A percentile compares a stretch with the other conserved stretches of the same genome.
Conservation (phyloP, 2,329 filamentous ascomycete species). For the Beauveria medogensis region DNA sequence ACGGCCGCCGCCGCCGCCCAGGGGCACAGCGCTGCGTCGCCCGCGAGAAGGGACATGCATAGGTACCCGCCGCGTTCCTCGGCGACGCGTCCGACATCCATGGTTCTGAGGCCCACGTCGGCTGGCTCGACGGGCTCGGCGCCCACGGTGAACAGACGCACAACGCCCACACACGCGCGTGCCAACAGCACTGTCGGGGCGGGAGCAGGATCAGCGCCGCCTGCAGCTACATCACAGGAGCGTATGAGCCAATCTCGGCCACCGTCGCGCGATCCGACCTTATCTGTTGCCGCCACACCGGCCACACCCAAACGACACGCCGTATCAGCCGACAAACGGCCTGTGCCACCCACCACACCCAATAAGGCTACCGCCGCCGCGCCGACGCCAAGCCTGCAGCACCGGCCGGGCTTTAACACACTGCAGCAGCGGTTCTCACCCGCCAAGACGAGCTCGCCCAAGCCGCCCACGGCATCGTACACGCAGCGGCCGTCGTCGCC, state of each 20-base stretch:
- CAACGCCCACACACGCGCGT: conserved; percentile 24
- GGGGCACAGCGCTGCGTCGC: conserved; percentile 11
- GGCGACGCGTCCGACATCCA: conserved; percentile 3
- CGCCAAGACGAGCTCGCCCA: conserved; percentile 48
- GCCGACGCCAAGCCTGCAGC: conserved; percentile 27
- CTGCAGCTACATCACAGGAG: conserved; percentile 13
- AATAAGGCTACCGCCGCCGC: conserved; percentile 6
- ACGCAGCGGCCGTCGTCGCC: conserved; percentile 44
- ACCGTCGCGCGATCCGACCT: conserved; percentile 19
- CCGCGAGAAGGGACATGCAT: conserved; percentile 17
- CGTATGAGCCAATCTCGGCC: conserved; percentile 22
- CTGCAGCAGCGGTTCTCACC: conserved; percentile 62
- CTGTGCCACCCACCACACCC: conserved; percentile 13
- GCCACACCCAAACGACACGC: conserved; percentile 14
- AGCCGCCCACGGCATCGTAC: conserved; percentile 50
- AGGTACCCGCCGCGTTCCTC: conserved; percentile 28
- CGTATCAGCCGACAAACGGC: conserved; percentile 17
- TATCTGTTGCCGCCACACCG: conserved; percentile 14
- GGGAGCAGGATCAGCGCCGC: neutral
- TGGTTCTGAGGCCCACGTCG: conserved; percentile 20
- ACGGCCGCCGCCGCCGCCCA: neutral
- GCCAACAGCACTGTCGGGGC: conserved; percentile 23
- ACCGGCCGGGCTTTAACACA: conserved; percentile 50
- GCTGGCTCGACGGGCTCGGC: conserved; percentile 13
- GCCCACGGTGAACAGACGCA: conserved; percentile 19